Evolutionary conservation across 768 basidiomycete genomes (phyloP), one percentile per base, ranked within the genome.

Genomic region (Tubosaeta brunneosetosa): DNA sequence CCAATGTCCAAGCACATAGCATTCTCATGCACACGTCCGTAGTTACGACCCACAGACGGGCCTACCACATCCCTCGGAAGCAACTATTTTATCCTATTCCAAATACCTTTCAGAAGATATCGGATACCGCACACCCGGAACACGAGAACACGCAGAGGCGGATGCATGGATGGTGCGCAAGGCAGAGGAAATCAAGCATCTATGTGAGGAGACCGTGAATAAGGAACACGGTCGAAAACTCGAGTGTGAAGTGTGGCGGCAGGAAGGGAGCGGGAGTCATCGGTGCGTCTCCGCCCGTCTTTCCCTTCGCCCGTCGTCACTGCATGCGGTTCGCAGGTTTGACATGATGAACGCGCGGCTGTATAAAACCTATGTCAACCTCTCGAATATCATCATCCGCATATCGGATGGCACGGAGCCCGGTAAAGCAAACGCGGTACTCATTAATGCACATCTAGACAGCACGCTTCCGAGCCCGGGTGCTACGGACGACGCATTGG

Each of bases 201-300:
- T 83, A 47, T 94, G 93, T 64, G 82, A 86, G 42, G 69, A 70
- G 44, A 68, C 81, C 27, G 76, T 79, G 7, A 64, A 65, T 31
- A 66, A 64, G 69, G 75, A 54, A 53, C 62, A 55, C 0, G 71
- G 60, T 4, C 72, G 84, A 44, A 84, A 84, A 42, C 71, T 95
- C n/a, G 77, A 94, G 63, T 94, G 95, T 61, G 92, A 97, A 63
- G 83, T 94, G 0, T 95, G 91, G 88, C 75, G 86, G 51, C 94
- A 97, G 69, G 78, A 86, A 59, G 93, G 94, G 2, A 90, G 84
- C 56, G 93, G 94, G 4, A 85, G 80, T 58, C 93, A 95, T 73
- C 75, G 89, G 91, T 93, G 59, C 61, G 85, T 73, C 6, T 13
- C 6, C 26, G 12, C 14, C 38, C 6, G 12, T 17, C 11, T 13